phyloP scores from a whole-genome alignment of 805 yeast genomes.

The Saccharomycopsis lassenensis region DNA sequence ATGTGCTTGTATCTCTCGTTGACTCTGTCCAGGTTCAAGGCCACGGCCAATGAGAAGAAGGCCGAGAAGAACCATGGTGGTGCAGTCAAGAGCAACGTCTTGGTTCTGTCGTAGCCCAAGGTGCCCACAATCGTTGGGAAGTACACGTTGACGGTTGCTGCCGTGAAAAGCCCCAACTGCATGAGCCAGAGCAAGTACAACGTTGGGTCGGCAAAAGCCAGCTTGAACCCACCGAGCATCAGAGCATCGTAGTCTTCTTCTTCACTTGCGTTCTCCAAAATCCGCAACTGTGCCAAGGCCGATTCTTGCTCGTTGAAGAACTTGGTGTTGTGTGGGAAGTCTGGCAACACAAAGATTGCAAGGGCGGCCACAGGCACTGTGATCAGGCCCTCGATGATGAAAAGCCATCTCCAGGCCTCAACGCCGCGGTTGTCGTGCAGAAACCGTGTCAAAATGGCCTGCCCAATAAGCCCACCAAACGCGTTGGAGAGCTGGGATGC shows the following conservation, averaged over 20 bases:
- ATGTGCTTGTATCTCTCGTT: conserved; percentile 46
- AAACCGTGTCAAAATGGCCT: conserved; percentile 28
- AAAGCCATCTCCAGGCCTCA: conserved; percentile 40
- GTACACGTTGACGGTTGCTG: conserved; percentile 50
- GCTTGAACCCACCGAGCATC: conserved; percentile 3
- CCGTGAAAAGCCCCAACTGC: conserved; percentile 33
- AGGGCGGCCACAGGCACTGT: conserved; percentile 30
- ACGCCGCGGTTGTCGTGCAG: conserved; percentile 19
- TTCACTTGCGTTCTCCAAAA: conserved; percentile 10
- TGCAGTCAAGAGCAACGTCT: conserved; percentile 46
- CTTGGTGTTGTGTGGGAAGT: conserved; percentile 29
- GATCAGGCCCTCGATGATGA: conserved; percentile 38
- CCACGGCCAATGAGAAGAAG: conserved; percentile 38
- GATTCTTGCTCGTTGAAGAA: conserved; percentile 29
- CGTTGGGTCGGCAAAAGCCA: conserved; percentile 12
- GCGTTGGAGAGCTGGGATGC: conserved; percentile 45
- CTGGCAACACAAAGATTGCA: conserved; percentile 30
- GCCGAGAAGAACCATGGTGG: conserved; percentile 49
- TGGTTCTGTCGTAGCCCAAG: conserved; percentile 37
- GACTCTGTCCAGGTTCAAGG: conserved; percentile 43
- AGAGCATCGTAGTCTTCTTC: conserved; percentile 10
- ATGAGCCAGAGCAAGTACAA: conserved; percentile 19
- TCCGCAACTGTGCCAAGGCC: conserved; percentile 13
- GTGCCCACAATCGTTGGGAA: conserved; percentile 49
- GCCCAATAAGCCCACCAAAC: conserved; percentile 42